These are phyloP conservation scores for Austroboletus niveus DNA, from an alignment of 1,284 basidiomycete genomes.

Conservation along the genomic window DNA sequence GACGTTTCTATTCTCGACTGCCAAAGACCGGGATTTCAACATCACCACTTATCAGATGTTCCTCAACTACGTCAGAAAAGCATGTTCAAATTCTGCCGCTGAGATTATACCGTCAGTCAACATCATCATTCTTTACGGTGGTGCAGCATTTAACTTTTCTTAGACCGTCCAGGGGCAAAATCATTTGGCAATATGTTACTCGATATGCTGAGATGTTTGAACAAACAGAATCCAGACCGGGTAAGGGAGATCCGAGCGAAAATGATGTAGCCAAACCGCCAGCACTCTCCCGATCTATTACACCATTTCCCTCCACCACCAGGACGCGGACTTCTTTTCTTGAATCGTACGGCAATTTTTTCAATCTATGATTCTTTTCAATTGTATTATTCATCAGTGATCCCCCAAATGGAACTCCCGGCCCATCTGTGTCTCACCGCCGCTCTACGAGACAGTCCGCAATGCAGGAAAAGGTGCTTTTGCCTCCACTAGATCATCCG, in stretches of 20 bases:
- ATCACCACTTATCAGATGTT: constrained; percentile 25
- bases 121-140: neutral
- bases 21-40: constrained; percentile 14
- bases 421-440: constrained; percentile 18
- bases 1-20: constrained; percentile 25
- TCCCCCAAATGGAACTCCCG: constrained; percentile 7
- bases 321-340: constrained; percentile 7
- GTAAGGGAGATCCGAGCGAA: neutral
- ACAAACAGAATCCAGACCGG: constrained; percentile 6
- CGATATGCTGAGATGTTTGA: constrained; percentile 18
- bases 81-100: neutral
- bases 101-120: constrained; percentile 18
- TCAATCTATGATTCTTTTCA: neutral
- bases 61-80: constrained; percentile 12
- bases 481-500: constrained; percentile 36
- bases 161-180: constrained; percentile 18
- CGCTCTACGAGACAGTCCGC: constrained; percentile 32
- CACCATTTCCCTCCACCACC: constrained; percentile 23
- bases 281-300: constrained; percentile 8
- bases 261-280: neutral
- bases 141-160: neutral
- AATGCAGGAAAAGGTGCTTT: constrained; percentile 7
- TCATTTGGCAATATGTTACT: constrained; percentile 16
- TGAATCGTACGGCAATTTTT: constrained; percentile 18
- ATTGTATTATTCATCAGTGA: constrained; percentile 12